Base-by-base conservation (phyloP, 345 rosid species). In the Psidium guajava region DNA sequence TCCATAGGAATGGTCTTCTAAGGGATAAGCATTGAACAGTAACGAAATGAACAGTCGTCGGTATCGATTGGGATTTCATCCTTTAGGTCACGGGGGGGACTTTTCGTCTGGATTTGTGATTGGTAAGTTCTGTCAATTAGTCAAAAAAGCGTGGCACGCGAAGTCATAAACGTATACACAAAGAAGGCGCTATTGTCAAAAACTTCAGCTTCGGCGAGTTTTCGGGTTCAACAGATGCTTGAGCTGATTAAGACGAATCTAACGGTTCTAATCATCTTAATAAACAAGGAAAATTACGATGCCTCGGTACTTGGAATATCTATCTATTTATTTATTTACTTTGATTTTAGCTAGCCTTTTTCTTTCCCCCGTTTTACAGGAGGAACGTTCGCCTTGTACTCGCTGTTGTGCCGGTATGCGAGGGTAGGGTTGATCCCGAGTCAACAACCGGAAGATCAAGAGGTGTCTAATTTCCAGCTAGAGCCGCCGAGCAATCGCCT, bases 371-470 rank as follows among this genome's bases (percentile, higher is more conserved):
- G 0, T 50, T 51, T 42, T 50, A 24, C 80, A 91, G 93, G 93
- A 18, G 95, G 94, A 28, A 93, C 94, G 1, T 92, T 92, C 64
- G 95, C 94, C 4, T 55, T 93, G 25, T 92, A 93, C 75, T 92
- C 94, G 13, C 83, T 92, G 9, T 83, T 93, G 82, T 93, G 94
- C 84, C 89, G 92, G 10, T 86, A 91, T 54, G 92, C 92, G 1
- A 92, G 81, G 84, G 89, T 91, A 50, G 88, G 90, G 5, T 53
- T 93, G 89, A 89, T 93, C 61, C 93, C 93, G 6, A 91, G 58
- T 77, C 92, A 92, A 6, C 90, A 92, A 59, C 89, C 87, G 1
- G 95, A 91, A 64, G 93, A 91, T 59, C 11, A 61, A 42, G 25
- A 83, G 9, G 89, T 91, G 3, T 91, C 93, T 4, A 90, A 86